Evolutionary conservation across 352 stramenopile species (phyloP).

Genomic region (Pythium brassicae): DNA sequence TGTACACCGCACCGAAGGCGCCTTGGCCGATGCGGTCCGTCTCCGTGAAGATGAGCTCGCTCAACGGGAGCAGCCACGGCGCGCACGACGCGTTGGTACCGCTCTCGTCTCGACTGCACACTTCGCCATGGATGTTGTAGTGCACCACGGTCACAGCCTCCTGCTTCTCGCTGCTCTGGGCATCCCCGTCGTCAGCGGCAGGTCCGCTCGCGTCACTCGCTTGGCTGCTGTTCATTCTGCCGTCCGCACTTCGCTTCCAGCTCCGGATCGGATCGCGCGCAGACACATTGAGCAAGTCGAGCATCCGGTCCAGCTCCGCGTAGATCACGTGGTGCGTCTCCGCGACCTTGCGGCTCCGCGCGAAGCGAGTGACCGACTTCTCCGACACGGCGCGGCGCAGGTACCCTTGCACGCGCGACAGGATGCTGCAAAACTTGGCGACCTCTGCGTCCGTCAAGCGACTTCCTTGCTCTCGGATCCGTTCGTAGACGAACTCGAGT

Average conservation of each 20-base stretch:
- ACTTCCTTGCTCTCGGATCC: too few relatives aligned
- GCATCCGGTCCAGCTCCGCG: slow-evolving; percentile 4
- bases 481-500: slow-evolving; percentile 1
- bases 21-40: slow-evolving; percentile 1
- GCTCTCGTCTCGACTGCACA: background rate
- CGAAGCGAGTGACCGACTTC: slow-evolving; percentile 1
- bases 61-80: background rate
- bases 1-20: slow-evolving; percentile 7
- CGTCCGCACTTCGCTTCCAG: background rate
- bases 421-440: background rate
- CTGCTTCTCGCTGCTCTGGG: background rate
- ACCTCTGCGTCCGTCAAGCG: slow-evolving; percentile 1
- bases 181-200: background rate
- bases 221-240: background rate
- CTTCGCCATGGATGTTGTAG: background rate
- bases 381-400: background rate
- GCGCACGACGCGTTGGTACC: background rate
- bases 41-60: slow-evolving; percentile 3
- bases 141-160: background rate
- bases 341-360: slow-evolving; percentile 1
- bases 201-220: background rate
- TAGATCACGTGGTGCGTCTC: slow-evolving; percentile 6
- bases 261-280: slow-evolving; percentile 1
- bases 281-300: slow-evolving; percentile 2
- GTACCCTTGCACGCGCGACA: background rate